Evolutionary conservation across 2,329 filamentous ascomycete species (phyloP), one percentile per base, ranked within the genome.

Genomic region (Trichoderma breve): DNA sequence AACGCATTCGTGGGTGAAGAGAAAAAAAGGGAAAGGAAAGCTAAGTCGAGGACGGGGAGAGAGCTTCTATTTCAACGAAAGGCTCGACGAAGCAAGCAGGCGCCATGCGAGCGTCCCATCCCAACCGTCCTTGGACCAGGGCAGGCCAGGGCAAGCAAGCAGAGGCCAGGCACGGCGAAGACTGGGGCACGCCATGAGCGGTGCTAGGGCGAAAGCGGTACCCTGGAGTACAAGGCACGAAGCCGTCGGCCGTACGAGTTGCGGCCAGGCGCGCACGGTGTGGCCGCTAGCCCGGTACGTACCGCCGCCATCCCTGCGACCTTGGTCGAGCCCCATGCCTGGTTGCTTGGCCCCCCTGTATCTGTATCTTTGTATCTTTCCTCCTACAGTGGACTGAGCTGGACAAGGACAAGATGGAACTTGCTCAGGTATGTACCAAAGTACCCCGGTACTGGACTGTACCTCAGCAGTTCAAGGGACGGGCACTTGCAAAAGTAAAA

Each of bases 1-100:
- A 80, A 82, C 82, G 79, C 84, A 85, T 85, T 84, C 84, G 84
- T 85, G 84, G 84, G 84, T 86, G 82, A 82, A 77, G 81, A 79
- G 79, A 79, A 76, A 77, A 80, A 80, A 79, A 79, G 79, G 78
- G 78, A 77, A 78, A 76, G 76, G 72, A 73, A 76, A 72, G 75
- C 66, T 58, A 60, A 39, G 57, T 28, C 36, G 43, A 61, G 72
- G 72, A 70, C 66, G 74, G 76, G 81, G 81, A 74, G 80, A 80
- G 78, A 78, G 79, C 76, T 78, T 79, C 76, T 82, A 81, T 83
- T 82, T 83, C 80, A 80, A 82, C 82, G 78, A 24, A 60, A 21
- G 57, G n/a, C 21, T n/a, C 51, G 66, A 70, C 21, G 57, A 58
- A 57, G 70, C 67, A 71, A 36, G 72, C 71, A 57, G 63, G 70